These are phyloP conservation scores for Capronia americana DNA, from an alignment of 2,329 filamentous ascomycete genomes.

Conservation along the genomic window DNA sequence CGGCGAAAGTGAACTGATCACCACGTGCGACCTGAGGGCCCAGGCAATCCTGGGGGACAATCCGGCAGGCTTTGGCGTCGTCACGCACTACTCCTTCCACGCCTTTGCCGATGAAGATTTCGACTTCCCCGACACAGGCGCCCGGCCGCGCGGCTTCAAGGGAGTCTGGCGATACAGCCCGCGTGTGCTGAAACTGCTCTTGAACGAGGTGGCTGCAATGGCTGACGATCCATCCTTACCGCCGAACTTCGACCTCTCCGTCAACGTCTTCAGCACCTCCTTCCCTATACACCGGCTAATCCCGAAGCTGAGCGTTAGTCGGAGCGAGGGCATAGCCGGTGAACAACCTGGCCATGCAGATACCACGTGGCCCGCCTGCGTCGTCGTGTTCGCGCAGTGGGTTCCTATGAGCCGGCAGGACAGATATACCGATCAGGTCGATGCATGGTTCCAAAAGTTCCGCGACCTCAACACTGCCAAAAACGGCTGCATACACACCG, in stretches of 20 bases:
- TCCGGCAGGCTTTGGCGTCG: background rate
- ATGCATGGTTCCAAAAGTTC: constrained; percentile 1
- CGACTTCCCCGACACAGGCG: background rate
- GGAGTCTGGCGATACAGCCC: background rate
- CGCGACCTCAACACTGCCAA: background rate
- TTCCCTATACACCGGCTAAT: background rate
- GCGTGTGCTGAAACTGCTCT: background rate
- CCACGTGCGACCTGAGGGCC: background rate
- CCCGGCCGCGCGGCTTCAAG: background rate
- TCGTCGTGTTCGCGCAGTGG: constrained; percentile 4
- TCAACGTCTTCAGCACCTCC: background rate
- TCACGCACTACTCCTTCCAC: background rate
- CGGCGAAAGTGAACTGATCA: background rate
- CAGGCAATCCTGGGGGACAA: background rate
- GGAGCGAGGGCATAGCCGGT: background rate
- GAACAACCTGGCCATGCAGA: background rate
- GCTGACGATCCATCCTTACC: background rate
- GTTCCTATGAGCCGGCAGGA: background rate
- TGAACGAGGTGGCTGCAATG: background rate
- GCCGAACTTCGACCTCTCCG: background rate
- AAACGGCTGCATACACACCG: background rate
- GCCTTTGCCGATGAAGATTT: background rate
- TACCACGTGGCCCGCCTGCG: background rate
- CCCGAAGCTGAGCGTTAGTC: background rate
- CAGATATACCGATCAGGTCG: background rate